Percentiles rank a stretch among this genome's conserved stretches.
These are phyloP conservation scores for Saccharomyces hybrid DNA, from an alignment of 1,139 yeast genomes.

Conservation along the genomic window DNA sequence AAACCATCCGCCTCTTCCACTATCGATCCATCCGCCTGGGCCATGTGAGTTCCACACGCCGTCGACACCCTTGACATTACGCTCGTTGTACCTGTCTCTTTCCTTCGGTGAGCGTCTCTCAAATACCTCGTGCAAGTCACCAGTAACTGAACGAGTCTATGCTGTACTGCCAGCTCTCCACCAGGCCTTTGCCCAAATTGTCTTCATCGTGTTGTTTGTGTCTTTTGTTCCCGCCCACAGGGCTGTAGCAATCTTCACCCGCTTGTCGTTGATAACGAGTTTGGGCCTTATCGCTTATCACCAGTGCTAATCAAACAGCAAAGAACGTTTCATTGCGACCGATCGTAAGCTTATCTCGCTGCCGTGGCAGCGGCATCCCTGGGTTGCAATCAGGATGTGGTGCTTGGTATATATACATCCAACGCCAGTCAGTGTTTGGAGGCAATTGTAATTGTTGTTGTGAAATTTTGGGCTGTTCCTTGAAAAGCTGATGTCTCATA, in stretches of 20 bases:
- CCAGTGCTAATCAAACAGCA: neutral
- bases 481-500: neutral
- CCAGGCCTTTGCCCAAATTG: neutral
- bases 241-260: constrained; percentile 1
- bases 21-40: neutral
- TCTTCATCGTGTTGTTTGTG: neutral
- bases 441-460: neutral
- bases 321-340: neutral
- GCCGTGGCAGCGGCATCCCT: neutral
- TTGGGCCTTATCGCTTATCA: neutral
- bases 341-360: neutral
- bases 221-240: neutral
- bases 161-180: neutral
- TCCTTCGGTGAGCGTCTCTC: neutral
- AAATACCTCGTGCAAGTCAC: neutral
- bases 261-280: constrained; percentile 1
- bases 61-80: neutral
- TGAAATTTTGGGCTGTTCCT: neutral
- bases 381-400: neutral
- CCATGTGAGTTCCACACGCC: neutral
- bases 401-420: neutral
- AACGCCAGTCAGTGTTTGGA: neutral
- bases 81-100: neutral
- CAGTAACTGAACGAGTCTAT: neutral
- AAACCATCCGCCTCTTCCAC: neutral